Conservation (phyloP, 306 rosid genomes). For the Ormosia emarginata region DNA sequence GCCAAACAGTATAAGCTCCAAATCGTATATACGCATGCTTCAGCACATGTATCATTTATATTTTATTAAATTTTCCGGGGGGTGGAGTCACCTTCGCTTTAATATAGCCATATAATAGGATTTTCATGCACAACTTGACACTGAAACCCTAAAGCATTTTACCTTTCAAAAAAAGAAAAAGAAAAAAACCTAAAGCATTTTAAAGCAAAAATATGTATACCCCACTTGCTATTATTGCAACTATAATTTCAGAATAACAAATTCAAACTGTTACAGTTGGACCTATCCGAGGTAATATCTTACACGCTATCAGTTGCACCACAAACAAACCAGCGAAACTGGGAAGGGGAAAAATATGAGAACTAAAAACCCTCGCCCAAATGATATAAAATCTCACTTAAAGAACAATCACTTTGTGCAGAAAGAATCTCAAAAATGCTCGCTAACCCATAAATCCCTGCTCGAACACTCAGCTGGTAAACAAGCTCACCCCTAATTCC, state of each 20-base stretch:
- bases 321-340: conserved; percentile 45
- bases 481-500: conserved; percentile 54
- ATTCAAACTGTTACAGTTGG: conserved; percentile 43
- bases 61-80: background rate
- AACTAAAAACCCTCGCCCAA: conserved; percentile 49
- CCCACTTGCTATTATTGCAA: conserved; percentile 43
- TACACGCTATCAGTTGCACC: conserved; percentile 40
- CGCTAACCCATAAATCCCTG: conserved; percentile 59
- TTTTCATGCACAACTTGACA: background rate
- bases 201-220: conserved; percentile 15
- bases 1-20: background rate
- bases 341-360: conserved; percentile 40
- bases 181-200: background rate
- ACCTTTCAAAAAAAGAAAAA: background rate
- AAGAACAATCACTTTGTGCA: conserved; percentile 65
- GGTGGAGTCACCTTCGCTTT: background rate
- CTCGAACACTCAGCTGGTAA: conserved; percentile 53
- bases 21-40: background rate
- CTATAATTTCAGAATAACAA: conserved; percentile 34
- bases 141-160: background rate
- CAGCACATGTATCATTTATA: background rate
- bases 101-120: background rate
- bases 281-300: conserved; percentile 39
- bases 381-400: conserved; percentile 47
- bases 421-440: conserved; percentile 72